Conservation (phyloP, 768 basidiomycete species). For the Lactarius indigo region DNA sequence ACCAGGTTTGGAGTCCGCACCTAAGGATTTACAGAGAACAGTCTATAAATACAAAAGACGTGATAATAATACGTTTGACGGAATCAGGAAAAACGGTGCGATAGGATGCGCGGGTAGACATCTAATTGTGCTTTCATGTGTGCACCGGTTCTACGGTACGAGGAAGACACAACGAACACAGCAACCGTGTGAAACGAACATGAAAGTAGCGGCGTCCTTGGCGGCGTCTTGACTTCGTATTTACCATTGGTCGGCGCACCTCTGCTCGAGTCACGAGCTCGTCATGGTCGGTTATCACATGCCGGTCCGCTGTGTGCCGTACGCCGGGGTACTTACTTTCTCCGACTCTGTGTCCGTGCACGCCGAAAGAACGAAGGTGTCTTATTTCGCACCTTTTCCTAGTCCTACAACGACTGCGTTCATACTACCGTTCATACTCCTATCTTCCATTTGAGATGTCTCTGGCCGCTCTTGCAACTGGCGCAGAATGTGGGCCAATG, state of each 20-base stretch:
- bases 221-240: neutral
- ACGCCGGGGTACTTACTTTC: neutral
- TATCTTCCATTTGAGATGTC: conserved; percentile 49
- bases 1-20: neutral
- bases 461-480: conserved; percentile 71
- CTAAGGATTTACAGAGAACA: neutral
- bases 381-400: neutral
- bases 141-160: neutral
- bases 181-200: neutral
- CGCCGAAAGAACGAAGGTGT: neutral
- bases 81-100: neutral
- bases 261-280: too few relatives aligned
- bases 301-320: neutral
- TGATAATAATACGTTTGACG: neutral
- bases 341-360: neutral
- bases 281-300: neutral
- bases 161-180: neutral
- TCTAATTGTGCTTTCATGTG: neutral
- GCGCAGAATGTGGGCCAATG: conserved; percentile 80
- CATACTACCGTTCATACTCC: neutral
- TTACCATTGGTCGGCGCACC: too few relatives aligned
- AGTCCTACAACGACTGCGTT: neutral
- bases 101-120: neutral
- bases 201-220: neutral
- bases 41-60: neutral